phyloP scores from a whole-genome alignment of 805 yeast genomes.

The Priceomyces fermenticarens region DNA sequence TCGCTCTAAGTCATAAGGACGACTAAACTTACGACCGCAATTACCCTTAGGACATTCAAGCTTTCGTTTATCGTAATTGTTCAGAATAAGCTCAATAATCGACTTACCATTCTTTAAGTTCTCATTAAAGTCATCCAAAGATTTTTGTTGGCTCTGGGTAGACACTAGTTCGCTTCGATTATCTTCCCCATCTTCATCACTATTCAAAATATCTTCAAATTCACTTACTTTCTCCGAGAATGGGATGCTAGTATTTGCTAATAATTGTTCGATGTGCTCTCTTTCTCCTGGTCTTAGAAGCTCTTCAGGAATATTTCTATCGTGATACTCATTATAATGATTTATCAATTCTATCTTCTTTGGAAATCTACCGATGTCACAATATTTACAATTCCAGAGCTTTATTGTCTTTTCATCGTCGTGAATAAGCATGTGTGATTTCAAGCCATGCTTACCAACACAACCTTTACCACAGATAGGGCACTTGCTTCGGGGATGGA shows the following conservation, averaged over 20 bases:
- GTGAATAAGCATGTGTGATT: conserved; percentile 71
- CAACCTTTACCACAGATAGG: conserved; percentile 64
- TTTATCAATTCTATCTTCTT: conserved; percentile 54
- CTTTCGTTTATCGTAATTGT: conserved; percentile 32
- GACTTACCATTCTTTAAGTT: conserved; percentile 18
- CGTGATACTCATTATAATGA: conserved; percentile 57
- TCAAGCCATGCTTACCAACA: conserved; percentile 67
- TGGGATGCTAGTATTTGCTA: conserved; percentile 7
- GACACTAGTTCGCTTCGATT: conserved; percentile 8
- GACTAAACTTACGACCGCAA: conserved; percentile 54
- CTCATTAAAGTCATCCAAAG: conserved; percentile 15
- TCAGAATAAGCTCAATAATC: conserved; percentile 34
- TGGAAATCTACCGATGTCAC: conserved; percentile 46
- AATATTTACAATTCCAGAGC: conserved; percentile 65
- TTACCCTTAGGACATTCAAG: conserved; percentile 46
- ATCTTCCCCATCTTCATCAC: conserved; percentile 10
- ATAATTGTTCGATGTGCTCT: conserved; percentile 17
- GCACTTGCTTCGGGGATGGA: conserved; percentile 71
- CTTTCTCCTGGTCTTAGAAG: conserved; percentile 23
- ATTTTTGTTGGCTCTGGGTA: conserved; percentile 13
- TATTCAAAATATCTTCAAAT: conserved; percentile 1
- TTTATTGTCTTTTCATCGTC: conserved; percentile 49
- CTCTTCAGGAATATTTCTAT: conserved; percentile 32
- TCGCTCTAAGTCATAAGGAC: conserved; percentile 45
- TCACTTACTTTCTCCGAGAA: conserved; percentile 1